Evolutionary conservation across 176 grass and related monocot species (phyloP).

Genomic region (sorghum (Sorghum bicolor)): Sorghum_bicolor_NCBIv3 NC_012872.2:58982501-58983000

Average conservation of each 20-base stretch:
- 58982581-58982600: background rate
- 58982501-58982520: constrained; percentile 3
- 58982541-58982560: constrained; percentile 3
- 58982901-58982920: too few species aligned
- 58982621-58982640: background rate
- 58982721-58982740: background rate
- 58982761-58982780: background rate
- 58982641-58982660: background rate
- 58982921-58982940: too few species aligned
- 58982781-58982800: background rate
- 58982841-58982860: background rate
- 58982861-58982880: too few species aligned
- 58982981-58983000: too few species aligned
- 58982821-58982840: background rate
- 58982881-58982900: too few species aligned
- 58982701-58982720: too few species aligned
- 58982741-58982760: background rate
- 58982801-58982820: background rate
- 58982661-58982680: too few species aligned
- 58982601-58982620: background rate
- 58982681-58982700: background rate
- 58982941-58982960: too few species aligned
- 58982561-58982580: background rate
- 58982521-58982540: constrained; percentile 5
- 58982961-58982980: too few species aligned